These are phyloP conservation scores for Claviceps quebecensis DNA, from an alignment of 2,329 filamentous ascomycete genomes.

Conservation along the genomic window DNA sequence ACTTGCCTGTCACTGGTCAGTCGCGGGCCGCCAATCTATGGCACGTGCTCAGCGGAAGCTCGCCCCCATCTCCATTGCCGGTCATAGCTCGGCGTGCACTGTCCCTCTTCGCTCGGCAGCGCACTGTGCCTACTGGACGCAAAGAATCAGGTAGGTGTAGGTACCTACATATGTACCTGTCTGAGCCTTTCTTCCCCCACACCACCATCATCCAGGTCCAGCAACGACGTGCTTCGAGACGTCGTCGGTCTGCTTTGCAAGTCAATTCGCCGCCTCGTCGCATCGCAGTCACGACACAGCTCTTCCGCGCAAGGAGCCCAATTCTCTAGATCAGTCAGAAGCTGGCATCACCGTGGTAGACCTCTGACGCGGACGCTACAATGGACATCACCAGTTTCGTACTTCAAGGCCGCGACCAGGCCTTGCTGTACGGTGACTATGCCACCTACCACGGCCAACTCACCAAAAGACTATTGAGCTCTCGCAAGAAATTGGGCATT, in stretches of 20 bases:
- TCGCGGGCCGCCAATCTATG: no score
- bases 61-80: no score
- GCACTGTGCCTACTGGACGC: not conserved
- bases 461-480: slow-evolving; percentile 65
- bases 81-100: not conserved
- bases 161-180: not conserved
- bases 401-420: slow-evolving; percentile 64
- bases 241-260: not conserved
- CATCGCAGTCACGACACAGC: not conserved
- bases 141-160: no score
- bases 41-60: no score
- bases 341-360: slow-evolving; percentile 41
- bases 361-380: not conserved
- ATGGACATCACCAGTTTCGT: slow-evolving; percentile 91
- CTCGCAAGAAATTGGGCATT: slow-evolving; percentile 73
- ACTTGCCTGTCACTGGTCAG: no score
- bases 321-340: not conserved
- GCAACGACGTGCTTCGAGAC: not conserved
- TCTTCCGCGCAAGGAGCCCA: not conserved
- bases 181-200: not conserved
- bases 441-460: slow-evolving; percentile 69
- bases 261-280: not conserved
- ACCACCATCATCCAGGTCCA: not conserved
- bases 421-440: slow-evolving; percentile 80
- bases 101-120: not conserved